Conservation (phyloP, 495 filamentous ascomycete genomes). For the Aspergillus bertholletiae region DNA sequence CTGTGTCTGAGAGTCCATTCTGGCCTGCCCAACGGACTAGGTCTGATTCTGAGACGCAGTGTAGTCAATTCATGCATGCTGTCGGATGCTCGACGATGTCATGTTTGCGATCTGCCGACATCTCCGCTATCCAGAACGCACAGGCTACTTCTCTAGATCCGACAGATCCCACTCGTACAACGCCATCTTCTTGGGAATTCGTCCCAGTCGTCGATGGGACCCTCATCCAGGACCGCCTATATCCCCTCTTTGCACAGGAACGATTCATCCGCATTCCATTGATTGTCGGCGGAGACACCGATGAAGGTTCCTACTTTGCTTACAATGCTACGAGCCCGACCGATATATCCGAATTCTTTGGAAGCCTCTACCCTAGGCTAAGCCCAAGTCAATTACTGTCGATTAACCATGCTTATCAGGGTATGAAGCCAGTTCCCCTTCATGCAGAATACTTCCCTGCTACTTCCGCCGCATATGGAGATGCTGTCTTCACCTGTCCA, state of each 20-base stretch:
- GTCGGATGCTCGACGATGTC: constrained; percentile 49
- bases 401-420: constrained; percentile 57
- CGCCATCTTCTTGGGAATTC: constrained; percentile 34
- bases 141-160: constrained; percentile 41
- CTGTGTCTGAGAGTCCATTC: constrained; percentile 57
- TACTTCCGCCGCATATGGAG: constrained; percentile 58
- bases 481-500: constrained; percentile 66
- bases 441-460: constrained; percentile 53
- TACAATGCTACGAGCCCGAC: constrained; percentile 37
- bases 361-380: constrained; percentile 57
- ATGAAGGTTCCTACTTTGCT: constrained; percentile 63
- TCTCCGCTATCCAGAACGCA: constrained; percentile 44
- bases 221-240: constrained; percentile 52
- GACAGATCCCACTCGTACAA: constrained; percentile 44
- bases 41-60: constrained; percentile 57
- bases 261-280: constrained; percentile 59
- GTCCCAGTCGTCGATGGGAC: constrained; percentile 54
- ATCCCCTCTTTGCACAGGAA: constrained; percentile 48
- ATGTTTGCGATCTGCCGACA: constrained; percentile 53
- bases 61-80: constrained; percentile 50
- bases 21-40: constrained; percentile 59
- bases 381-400: constrained; percentile 41
- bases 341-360: constrained; percentile 52
- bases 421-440: constrained; percentile 29
- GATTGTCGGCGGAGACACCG: constrained; percentile 61